phyloP scores from a whole-genome alignment of 305 asterid species.

The Lippia alba region DNA sequence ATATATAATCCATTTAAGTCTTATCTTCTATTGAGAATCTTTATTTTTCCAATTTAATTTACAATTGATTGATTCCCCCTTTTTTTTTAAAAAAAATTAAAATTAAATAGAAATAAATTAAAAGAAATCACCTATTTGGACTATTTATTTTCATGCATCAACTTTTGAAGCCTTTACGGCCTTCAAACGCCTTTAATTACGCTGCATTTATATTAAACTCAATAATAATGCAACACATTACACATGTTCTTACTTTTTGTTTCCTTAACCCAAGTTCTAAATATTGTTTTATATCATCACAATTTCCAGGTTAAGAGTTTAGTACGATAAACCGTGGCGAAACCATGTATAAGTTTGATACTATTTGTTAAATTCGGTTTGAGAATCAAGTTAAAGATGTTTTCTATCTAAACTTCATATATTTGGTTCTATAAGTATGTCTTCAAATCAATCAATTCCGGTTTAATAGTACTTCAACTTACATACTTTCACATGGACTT shows the following conservation, averaged over 20 bases:
- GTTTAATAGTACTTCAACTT: too few species aligned
- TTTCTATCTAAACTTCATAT: too few species aligned
- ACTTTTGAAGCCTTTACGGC: conserved; percentile 29
- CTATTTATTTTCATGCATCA: conserved; percentile 6
- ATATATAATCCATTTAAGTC: conserved; percentile 5
- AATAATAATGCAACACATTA: neutral
- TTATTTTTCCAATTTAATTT: neutral
- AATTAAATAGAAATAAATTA: too few species aligned
- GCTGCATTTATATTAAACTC: conserved; percentile 1
- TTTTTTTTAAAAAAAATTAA: neutral
- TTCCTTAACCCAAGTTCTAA: conserved; percentile 21
- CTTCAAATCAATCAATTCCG: too few species aligned
- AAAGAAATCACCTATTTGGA: neutral
- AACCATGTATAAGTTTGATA: too few species aligned
- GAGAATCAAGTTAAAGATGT: too few species aligned
- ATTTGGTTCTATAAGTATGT: too few species aligned
- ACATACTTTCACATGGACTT: too few species aligned
- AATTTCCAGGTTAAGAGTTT: too few species aligned
- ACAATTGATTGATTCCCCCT: conserved; percentile 24
- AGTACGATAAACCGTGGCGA: too few species aligned
- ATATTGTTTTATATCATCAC: too few species aligned
- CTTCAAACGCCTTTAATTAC: conserved; percentile 7
- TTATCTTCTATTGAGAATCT: conserved; percentile 27
- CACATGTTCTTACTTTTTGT: conserved; percentile 13
- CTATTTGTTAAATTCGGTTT: too few species aligned